These are phyloP conservation scores for Pseudocercospora pini-densiflorae DNA, from an alignment of 2,329 filamentous ascomycete genomes.

Conservation along the genomic window DNA sequence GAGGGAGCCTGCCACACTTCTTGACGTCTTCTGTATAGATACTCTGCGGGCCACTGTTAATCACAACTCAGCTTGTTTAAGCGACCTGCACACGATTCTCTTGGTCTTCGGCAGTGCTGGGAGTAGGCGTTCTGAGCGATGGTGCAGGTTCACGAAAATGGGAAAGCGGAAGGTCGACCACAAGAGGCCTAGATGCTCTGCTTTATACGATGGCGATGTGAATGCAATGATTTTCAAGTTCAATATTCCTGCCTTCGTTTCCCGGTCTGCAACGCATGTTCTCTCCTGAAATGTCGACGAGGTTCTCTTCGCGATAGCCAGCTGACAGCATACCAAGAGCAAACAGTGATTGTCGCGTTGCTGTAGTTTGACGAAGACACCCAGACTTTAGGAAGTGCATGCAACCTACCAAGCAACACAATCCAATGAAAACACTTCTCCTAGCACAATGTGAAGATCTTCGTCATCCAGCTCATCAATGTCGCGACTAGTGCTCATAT, in stretches of 20 bases:
- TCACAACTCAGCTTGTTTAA: constrained; percentile 10
- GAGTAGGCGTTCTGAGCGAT: constrained; percentile 7
- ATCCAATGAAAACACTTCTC: background rate
- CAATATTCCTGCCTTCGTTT: background rate
- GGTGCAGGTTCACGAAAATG: background rate
- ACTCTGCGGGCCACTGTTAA: constrained; percentile 8
- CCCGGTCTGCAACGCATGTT: background rate
- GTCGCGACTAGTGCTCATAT: background rate
- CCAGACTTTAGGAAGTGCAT: background rate
- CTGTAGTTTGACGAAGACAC: background rate
- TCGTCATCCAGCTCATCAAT: constrained; percentile 2
- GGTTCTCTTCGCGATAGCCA: background rate
- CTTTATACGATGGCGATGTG: constrained; percentile 3
- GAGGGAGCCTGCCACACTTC: background rate
- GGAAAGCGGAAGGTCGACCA: background rate
- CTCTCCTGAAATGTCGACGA: background rate
- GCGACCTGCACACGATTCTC: constrained; percentile 9
- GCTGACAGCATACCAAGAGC: background rate
- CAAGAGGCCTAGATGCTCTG: background rate
- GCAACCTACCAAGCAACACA: background rate
- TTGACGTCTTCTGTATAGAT: constrained; percentile 10
- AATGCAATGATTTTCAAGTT: background rate
- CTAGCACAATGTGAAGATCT: background rate
- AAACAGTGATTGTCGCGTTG: background rate
- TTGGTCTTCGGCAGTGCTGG: background rate